Conservation (phyloP, 1,284 basidiomycete species). For the Trametes pubescens region DNA sequence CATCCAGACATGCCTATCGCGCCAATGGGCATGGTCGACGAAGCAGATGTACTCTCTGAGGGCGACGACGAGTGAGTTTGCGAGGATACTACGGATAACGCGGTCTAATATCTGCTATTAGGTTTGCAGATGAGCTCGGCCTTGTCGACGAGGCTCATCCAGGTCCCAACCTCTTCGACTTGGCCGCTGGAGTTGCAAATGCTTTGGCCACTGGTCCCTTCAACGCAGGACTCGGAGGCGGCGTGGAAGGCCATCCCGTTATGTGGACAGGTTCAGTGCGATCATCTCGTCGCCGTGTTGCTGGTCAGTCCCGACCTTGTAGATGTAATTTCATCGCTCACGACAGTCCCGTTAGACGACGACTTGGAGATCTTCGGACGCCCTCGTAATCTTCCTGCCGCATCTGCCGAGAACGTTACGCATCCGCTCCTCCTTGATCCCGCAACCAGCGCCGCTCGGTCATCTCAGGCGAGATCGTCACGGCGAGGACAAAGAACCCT, state of each 20-base stretch:
- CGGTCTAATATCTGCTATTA: conserved; percentile 35
- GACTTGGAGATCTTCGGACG: conserved; percentile 71
- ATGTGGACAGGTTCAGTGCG: conserved; percentile 52
- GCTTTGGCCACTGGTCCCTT: conserved; percentile 30
- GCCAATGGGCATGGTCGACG: conserved; percentile 52
- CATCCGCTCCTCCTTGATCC: conserved; percentile 87
- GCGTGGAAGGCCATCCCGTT: conserved; percentile 49
- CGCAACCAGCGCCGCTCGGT: conserved; percentile 52
- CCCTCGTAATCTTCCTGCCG: conserved; percentile 55
- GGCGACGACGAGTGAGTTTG: conserved; percentile 70
- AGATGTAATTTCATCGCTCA: not conserved
- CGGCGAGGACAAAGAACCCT: conserved; percentile 65
- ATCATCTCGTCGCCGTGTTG: conserved; percentile 59
- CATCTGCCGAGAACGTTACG: conserved; percentile 70
- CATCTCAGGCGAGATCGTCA: conserved; percentile 56
- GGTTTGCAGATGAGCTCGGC: conserved; percentile 59
- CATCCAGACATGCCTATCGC: conserved; percentile 36
- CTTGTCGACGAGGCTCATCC: conserved; percentile 49
- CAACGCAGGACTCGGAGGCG: conserved; percentile 45
- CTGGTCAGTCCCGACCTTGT: conserved; percentile 48
- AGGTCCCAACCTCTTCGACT: conserved; percentile 60
- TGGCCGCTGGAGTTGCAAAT: conserved; percentile 44
- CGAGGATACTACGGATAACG: conserved; percentile 15
- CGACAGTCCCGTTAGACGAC: conserved; percentile 47
- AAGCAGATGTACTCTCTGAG: conserved; percentile 75